A percentile compares a stretch with the other conserved stretches of the same genome.
These are phyloP conservation scores for Glycine soja DNA, from an alignment of 306 rosid species.

Conservation along the genomic window DNA sequence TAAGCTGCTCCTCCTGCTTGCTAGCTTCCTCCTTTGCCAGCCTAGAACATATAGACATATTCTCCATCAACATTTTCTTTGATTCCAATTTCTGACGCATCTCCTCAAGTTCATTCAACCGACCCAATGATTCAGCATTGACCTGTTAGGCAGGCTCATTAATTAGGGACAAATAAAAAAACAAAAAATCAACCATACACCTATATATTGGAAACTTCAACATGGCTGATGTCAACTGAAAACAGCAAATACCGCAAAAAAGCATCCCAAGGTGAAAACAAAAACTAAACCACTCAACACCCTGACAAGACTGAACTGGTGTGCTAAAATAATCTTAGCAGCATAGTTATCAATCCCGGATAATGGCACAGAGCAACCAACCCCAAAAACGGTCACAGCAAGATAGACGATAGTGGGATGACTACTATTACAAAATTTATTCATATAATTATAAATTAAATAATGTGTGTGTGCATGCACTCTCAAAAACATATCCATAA, in stretches of 20 bases:
- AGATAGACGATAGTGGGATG: too few species aligned
- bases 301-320: constrained; percentile 16
- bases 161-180: constrained; percentile 51
- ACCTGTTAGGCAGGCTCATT: constrained; percentile 78
- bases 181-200: background rate
- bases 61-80: constrained; percentile 65
- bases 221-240: background rate
- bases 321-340: background rate
- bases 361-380: background rate
- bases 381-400: background rate
- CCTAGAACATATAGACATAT: constrained; percentile 57
- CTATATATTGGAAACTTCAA: too few species aligned
- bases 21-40: constrained; percentile 68
- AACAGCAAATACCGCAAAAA: constrained; percentile 7
- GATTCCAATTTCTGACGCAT: constrained; percentile 84
- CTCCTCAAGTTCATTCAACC: constrained; percentile 76
- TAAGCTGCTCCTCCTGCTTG: constrained; percentile 80
- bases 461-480: too few species aligned
- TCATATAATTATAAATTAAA: too few species aligned
- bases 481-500: too few species aligned
- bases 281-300: constrained; percentile 1
- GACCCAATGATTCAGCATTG: constrained; percentile 73
- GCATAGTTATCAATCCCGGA: background rate
- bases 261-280: background rate
- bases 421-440: too few species aligned